Conservation (phyloP, 441 rosid species). For the Populus hybrid region DNA sequence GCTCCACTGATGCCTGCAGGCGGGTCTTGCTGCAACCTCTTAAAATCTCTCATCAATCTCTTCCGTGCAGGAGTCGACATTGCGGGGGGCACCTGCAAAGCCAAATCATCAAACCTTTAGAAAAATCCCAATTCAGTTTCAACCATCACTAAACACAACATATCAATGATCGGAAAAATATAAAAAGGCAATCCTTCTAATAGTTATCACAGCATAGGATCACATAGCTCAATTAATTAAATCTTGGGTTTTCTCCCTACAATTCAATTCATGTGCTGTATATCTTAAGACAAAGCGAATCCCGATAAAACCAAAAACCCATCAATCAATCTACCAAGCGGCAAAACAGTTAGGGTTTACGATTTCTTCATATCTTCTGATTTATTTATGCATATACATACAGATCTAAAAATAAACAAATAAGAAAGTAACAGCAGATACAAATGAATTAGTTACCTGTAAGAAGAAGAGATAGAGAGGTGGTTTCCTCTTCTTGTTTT, state of each 20-base stretch:
- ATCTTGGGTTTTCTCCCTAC: not conserved
- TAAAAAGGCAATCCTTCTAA: not conserved
- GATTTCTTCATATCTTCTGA: not conserved
- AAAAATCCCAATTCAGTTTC: not conserved
- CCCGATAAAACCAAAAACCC: not conserved
- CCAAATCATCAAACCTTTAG: not conserved
- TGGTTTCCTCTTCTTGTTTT: no score
- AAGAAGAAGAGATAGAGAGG: not conserved
- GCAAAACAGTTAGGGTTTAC: not conserved
- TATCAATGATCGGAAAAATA: not conserved
- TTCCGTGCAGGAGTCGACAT: slow-evolving; percentile 81
- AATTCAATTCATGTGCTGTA: not conserved
- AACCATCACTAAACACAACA: not conserved
- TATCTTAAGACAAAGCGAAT: not conserved
- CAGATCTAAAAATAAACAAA: not conserved
- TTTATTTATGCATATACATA: not conserved
- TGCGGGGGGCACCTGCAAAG: slow-evolving; percentile 15
- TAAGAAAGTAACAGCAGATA: not conserved
- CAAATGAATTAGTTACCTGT: not conserved
- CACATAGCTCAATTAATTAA: not conserved
- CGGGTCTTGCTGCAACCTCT: slow-evolving; percentile 79
- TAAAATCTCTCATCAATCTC: slow-evolving; percentile 81
- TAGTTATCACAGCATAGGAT: not conserved
- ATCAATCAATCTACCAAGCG: not conserved
- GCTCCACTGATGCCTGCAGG: slow-evolving; percentile 83